A percentile compares a stretch with the other conserved stretches of the same genome.
phyloP scores from a whole-genome alignment of 2,329 filamentous ascomycete genomes.

The Beauveria asiatica region DNA sequence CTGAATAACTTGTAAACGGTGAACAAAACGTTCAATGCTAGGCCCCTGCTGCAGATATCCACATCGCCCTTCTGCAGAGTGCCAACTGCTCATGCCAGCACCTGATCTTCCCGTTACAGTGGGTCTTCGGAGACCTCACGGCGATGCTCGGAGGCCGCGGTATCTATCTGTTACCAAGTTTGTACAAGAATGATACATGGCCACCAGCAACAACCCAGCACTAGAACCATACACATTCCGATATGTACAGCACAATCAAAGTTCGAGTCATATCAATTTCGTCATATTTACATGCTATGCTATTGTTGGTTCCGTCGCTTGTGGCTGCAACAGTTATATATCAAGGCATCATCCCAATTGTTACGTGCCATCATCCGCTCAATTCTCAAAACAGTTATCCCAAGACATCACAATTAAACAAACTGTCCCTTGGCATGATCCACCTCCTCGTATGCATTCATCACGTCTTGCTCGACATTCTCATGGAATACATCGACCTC shows the following conservation, averaged over 20 bases:
- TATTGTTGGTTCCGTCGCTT: too few relatives aligned
- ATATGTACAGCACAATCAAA: not conserved
- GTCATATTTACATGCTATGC: slow-evolving; percentile 2
- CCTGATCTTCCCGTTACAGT: slow-evolving; percentile 1
- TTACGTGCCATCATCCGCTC: not conserved
- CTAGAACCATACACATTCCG: too few relatives aligned
- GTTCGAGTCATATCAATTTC: not conserved
- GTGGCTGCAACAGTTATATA: too few relatives aligned
- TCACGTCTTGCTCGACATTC: slow-evolving; percentile 36
- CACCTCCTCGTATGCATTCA: slow-evolving; percentile 37
- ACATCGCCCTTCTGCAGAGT: not conserved
- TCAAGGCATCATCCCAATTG: not conserved
- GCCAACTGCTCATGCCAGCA: too few relatives aligned
- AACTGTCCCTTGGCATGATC: not conserved
- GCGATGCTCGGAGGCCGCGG: slow-evolving; percentile 9
- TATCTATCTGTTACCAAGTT: not conserved
- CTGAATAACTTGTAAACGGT: too few relatives aligned
- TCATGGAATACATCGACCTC: slow-evolving; percentile 49
- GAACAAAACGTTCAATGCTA: not conserved
- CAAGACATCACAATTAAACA: not conserved
- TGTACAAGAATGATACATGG: not conserved
- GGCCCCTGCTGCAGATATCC: not conserved
- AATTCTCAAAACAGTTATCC: not conserved
- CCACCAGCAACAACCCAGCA: not conserved
- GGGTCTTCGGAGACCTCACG: slow-evolving; percentile 2